Conservation (phyloP, 108 stramenopile species). For the Pseudonitzschia multistriata region DNA sequence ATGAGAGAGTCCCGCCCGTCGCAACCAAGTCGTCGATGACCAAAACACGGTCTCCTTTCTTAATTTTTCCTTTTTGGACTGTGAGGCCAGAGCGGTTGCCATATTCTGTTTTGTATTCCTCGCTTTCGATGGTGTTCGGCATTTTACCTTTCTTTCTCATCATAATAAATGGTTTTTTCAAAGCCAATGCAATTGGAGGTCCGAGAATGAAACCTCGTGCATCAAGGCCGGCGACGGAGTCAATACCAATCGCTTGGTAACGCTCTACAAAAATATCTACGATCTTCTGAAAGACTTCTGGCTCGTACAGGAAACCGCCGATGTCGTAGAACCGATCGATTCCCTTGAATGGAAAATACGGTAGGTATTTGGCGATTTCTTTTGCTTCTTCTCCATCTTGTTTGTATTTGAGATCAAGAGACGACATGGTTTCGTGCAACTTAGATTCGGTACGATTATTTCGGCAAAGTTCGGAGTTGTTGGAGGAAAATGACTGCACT, state of each 20-base stretch:
- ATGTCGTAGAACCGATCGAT: conserved; percentile 98
- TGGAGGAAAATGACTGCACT: neutral
- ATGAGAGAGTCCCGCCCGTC: conserved; percentile 92
- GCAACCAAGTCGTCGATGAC: conserved; percentile 98
- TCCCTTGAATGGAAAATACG: conserved; percentile 99
- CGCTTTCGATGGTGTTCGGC: conserved; percentile 88
- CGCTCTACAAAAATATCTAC: conserved; percentile 85
- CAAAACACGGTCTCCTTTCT: conserved; percentile 83
- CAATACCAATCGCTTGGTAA: conserved; percentile 80
- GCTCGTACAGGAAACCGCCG: conserved; percentile 90
- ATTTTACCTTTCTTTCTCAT: conserved; percentile 98
- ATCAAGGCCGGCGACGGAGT: conserved; percentile 89
- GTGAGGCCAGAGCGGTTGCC: conserved; percentile 89
- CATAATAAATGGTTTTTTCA: conserved; percentile 97
- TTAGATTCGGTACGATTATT: neutral
- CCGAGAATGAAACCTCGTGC: conserved; percentile 96
- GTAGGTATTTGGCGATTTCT: conserved; percentile 91
- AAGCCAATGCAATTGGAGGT: conserved; percentile 94
- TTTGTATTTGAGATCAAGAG: conserved; percentile 43
- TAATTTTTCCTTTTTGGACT: conserved; percentile 85
- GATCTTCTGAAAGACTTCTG: conserved; percentile 85
- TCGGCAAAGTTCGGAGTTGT: neutral
- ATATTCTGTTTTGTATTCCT: conserved; percentile 92
- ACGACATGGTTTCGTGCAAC: neutral
- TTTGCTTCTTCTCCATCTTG: conserved; percentile 83